Evolutionary conservation across 139 green algal species (phyloP).

Genomic region (Nannochloris sp.): DNA sequence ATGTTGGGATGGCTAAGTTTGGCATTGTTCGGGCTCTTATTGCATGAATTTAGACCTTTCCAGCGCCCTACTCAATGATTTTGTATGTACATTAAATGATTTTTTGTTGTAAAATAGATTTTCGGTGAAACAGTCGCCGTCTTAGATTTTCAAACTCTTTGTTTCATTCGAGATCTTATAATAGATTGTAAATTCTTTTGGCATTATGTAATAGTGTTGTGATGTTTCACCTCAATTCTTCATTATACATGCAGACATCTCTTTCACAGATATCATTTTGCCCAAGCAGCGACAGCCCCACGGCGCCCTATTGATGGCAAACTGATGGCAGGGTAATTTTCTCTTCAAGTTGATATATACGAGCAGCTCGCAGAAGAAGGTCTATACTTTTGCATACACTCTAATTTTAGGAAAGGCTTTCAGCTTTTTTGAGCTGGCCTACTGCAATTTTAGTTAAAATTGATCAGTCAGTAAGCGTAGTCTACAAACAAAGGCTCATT

Average conservation of each 20-base stretch:
- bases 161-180: not conserved
- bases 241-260: not conserved
- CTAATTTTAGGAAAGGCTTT: too few species aligned
- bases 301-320: too few species aligned
- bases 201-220: not conserved
- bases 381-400: not conserved
- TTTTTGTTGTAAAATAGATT: not conserved
- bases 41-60: conserved; percentile 17
- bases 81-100: not conserved
- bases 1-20: conserved; percentile 5
- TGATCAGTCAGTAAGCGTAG: too few species aligned
- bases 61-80: not conserved
- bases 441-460: too few species aligned
- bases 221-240: not conserved
- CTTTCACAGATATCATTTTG: not conserved
- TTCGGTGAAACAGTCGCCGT: not conserved
- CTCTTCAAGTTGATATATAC: not conserved
- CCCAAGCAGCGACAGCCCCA: not conserved
- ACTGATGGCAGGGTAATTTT: too few species aligned
- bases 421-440: too few species aligned
- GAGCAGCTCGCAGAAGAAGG: not conserved
- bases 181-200: not conserved
- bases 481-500: too few species aligned
- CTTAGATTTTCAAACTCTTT: not conserved
- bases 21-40: not conserved